phyloP scores from a whole-genome alignment of 1,284 basidiomycete genomes.

The Trichosporon sp. region DNA sequence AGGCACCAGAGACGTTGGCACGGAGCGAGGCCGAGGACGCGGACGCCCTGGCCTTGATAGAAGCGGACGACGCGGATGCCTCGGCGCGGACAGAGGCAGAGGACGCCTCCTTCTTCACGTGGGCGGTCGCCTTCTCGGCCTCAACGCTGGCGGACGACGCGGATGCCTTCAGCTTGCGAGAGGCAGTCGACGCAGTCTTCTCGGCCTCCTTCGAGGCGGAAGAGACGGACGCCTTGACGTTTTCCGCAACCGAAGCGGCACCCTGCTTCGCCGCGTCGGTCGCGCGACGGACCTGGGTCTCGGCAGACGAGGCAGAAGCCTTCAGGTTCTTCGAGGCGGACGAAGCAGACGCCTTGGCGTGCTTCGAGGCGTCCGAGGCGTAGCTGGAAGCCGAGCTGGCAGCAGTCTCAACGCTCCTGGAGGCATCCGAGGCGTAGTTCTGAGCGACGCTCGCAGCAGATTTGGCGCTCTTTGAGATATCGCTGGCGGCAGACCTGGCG shows the following conservation, averaged over 20 bases:
- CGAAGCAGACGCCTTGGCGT: background rate
- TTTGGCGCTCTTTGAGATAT: background rate
- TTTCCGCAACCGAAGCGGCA: conserved; percentile 7
- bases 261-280: conserved; percentile 12
- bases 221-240: conserved; percentile 2
- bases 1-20: background rate
- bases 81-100: background rate
- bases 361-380: conserved; percentile 6
- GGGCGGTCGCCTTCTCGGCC: conserved; percentile 11
- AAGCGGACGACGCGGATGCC: background rate
- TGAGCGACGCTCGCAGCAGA: background rate
- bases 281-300: conserved; percentile 5
- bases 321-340: background rate
- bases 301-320: background rate
- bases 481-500: background rate
- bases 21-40: background rate
- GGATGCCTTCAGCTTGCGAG: conserved; percentile 1
- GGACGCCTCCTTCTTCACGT: background rate
- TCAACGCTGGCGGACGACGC: conserved; percentile 12
- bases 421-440: no score
- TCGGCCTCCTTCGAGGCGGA: background rate
- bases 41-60: background rate
- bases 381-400: conserved; percentile 11
- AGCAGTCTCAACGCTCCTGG: conserved; percentile 7
- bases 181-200: conserved; percentile 4